phyloP scores from a whole-genome alignment of 2,329 filamentous ascomycete genomes.

The Colletotrichum tropicicola region DNA sequence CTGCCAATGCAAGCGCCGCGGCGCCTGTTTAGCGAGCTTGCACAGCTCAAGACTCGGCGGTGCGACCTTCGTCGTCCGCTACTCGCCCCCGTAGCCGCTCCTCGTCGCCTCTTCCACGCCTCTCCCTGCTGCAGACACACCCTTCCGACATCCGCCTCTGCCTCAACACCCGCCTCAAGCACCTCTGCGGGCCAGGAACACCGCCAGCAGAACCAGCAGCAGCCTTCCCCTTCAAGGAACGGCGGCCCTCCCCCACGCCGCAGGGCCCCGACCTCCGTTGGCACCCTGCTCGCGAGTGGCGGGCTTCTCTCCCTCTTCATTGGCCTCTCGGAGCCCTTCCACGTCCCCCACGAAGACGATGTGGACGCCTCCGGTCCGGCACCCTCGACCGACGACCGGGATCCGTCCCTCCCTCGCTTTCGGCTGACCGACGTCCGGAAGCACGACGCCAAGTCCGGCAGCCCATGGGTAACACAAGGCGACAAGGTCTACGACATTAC shows the following conservation, averaged over 20 bases:
- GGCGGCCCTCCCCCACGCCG: slow-evolving; percentile 1
- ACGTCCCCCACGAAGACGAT: slow-evolving; percentile 12
- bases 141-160: slow-evolving; percentile 19
- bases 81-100: not conserved
- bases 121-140: slow-evolving; percentile 18
- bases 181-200: too few species aligned
- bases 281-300: slow-evolving; percentile 29
- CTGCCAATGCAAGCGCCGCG: slow-evolving; percentile 28
- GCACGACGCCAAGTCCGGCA: slow-evolving; percentile 59
- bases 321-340: slow-evolving; percentile 29
- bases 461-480: slow-evolving; percentile 71
- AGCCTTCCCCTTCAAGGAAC: not conserved
- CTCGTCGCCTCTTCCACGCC: slow-evolving; percentile 10
- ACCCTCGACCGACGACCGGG: slow-evolving; percentile 38
- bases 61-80: slow-evolving; percentile 17
- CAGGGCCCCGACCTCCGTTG: slow-evolving; percentile 8
- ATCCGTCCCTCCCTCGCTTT: slow-evolving; percentile 56
- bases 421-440: slow-evolving; percentile 60
- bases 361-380: slow-evolving; percentile 12
- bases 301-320: slow-evolving; percentile 29
- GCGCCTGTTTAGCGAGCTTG: slow-evolving; percentile 28
- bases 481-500: slow-evolving; percentile 77
- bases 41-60: slow-evolving; percentile 23
- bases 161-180: too few species aligned
- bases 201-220: too few species aligned